Evolutionary conservation across 78 protist genomes (phyloP).

Genomic region (Chrysochromulina tobinii): DNA sequence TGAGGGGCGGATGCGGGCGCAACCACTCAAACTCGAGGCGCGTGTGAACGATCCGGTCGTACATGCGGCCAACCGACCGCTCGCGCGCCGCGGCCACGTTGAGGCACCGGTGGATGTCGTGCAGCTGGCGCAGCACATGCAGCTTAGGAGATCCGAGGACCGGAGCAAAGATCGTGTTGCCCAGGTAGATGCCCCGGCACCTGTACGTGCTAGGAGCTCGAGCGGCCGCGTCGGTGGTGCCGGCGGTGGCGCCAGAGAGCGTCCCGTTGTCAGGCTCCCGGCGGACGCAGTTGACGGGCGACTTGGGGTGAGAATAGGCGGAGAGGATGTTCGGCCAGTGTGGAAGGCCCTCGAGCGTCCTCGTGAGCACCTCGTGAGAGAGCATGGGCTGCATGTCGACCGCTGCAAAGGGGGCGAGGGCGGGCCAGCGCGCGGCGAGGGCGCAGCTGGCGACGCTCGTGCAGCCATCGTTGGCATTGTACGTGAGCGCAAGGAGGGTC

Average conservation of each 20-base stretch:
- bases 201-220: not conserved
- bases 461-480: not conserved
- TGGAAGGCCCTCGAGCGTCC: not conserved
- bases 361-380: not conserved
- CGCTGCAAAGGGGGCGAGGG: not conserved
- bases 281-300: not conserved
- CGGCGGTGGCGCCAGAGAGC: no score
- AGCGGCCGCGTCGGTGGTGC: no score
- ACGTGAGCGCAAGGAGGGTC: not conserved
- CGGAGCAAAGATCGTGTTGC: constrained; percentile 13
- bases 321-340: not conserved
- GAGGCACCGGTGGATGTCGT: not conserved
- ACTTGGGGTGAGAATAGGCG: not conserved
- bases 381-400: not conserved
- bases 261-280: no score
- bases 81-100: not conserved
- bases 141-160: not conserved
- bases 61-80: not conserved
- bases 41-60: not conserved
- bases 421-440: not conserved
- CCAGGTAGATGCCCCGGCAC: not conserved
- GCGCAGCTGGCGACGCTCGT: not conserved
- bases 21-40: constrained; percentile 3
- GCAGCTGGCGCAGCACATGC: constrained; percentile 2
- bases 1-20: not conserved